Evolutionary conservation across 805 yeast genomes (phyloP).

Genomic region (Metschnikowia henanensis): DNA sequence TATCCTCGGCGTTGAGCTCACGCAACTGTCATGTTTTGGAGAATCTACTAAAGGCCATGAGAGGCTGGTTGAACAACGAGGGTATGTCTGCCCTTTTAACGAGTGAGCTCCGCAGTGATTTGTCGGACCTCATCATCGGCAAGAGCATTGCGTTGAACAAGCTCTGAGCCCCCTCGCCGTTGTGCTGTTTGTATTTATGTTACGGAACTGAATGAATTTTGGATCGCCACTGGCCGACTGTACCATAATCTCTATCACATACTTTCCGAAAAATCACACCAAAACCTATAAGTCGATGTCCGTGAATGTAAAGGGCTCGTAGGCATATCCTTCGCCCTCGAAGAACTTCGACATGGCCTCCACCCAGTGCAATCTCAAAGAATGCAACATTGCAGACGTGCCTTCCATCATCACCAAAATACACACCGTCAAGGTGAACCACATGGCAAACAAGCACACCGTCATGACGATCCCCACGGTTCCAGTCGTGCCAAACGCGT

Average conservation of each 20-base stretch:
- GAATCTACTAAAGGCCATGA: conserved; percentile 23
- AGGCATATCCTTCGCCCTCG: conserved; percentile 72
- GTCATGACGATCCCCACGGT: conserved; percentile 55
- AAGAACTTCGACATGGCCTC: conserved; percentile 81
- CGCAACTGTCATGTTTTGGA: conserved; percentile 23
- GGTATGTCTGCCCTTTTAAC: conserved; percentile 21
- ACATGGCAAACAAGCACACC: conserved; percentile 65
- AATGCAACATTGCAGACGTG: conserved; percentile 81
- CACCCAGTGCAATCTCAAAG: conserved; percentile 78
- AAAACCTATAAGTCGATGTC: conserved; percentile 13
- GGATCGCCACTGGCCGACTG: not conserved
- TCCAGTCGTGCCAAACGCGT: conserved; percentile 59
- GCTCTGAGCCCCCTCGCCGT: conserved; percentile 9
- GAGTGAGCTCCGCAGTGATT: conserved; percentile 23
- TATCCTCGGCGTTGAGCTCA: conserved; percentile 3
- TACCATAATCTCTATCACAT: not conserved
- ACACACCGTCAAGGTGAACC: conserved; percentile 70
- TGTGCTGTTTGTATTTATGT: not conserved
- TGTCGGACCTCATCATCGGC: conserved; percentile 30
- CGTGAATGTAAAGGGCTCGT: conserved; percentile 59
- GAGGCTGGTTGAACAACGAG: conserved; percentile 33
- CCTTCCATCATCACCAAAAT: conserved; percentile 80
- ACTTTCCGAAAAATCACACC: too few species aligned
- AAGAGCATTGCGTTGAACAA: conserved; percentile 36
- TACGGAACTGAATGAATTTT: not conserved